Conservation (phyloP, 164 flowering plant genomes). For the Stephania yunnanensis region DNA sequence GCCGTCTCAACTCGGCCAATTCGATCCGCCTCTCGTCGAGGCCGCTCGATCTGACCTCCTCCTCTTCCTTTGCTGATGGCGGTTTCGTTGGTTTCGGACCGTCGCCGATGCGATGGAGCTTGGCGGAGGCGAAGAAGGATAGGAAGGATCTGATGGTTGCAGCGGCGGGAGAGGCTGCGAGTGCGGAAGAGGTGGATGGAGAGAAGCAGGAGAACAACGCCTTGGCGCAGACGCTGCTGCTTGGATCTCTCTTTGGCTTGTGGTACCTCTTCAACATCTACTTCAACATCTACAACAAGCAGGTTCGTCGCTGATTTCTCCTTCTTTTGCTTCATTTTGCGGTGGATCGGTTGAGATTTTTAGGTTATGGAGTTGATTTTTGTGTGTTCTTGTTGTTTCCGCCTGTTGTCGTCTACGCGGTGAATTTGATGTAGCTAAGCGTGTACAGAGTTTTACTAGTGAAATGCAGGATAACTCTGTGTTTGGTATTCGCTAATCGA, state of each 20-base stretch:
- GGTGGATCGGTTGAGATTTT: background rate
- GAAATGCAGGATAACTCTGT: no score
- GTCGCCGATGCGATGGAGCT: background rate
- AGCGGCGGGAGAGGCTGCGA: constrained; percentile 43
- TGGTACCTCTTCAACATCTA: constrained; percentile 81
- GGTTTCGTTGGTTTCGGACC: background rate
- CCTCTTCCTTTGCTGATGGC: constrained; percentile 13
- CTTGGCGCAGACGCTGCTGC: constrained; percentile 38
- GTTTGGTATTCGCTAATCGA: no score
- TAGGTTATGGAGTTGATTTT: background rate
- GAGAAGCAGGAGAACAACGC: constrained; percentile 17
- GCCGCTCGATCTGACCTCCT: constrained; percentile 22
- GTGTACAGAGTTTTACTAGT: no score
- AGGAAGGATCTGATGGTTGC: constrained; percentile 23
- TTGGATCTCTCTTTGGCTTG: constrained; percentile 56
- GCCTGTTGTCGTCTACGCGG: background rate
- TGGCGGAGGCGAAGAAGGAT: background rate
- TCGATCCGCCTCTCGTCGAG: constrained; percentile 21
- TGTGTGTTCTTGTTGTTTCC: background rate
- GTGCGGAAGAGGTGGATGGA: constrained; percentile 21
- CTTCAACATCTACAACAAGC: constrained; percentile 86
- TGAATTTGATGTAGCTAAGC: no score
- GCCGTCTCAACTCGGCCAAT: constrained; percentile 18
- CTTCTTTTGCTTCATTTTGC: background rate
- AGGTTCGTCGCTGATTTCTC: constrained; percentile 34